Evolutionary conservation across 768 basidiomycete genomes (phyloP).

Genomic region (Boletus subparvulus): DNA sequence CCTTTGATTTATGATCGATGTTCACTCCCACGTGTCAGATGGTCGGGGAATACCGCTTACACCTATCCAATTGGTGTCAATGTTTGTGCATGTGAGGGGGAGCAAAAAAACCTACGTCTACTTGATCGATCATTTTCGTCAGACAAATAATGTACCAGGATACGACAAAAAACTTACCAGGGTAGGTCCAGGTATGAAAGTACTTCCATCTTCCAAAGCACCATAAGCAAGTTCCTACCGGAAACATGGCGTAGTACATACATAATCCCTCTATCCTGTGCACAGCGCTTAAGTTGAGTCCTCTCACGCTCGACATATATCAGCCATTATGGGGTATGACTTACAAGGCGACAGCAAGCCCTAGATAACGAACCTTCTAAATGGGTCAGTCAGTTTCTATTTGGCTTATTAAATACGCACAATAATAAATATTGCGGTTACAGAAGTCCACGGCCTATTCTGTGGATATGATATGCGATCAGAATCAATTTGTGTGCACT

Average conservation of each 20-base stretch:
- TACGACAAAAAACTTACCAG: neutral
- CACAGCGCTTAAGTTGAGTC: neutral
- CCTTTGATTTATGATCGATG: slow-evolving; percentile 8
- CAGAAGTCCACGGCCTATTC: slow-evolving; percentile 17
- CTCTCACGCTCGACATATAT: neutral
- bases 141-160: neutral
- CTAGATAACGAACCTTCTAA: slow-evolving; percentile 20
- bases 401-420: slow-evolving; percentile 4
- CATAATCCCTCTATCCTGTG: slow-evolving; percentile 8
- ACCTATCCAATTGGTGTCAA: slow-evolving; percentile 9
- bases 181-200: slow-evolving; percentile 20
- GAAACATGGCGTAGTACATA: neutral
- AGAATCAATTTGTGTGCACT: neutral
- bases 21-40: neutral
- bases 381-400: neutral
- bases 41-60: slow-evolving; percentile 2
- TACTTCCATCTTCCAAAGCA: slow-evolving; percentile 9
- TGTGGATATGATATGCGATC: neutral
- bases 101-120: slow-evolving; percentile 13
- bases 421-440: slow-evolving; percentile 14
- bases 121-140: neutral
- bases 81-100: too few relatives aligned
- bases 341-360: slow-evolving; percentile 10
- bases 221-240: neutral
- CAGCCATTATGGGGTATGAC: neutral